These are phyloP conservation scores for Cicer judaicum DNA, from an alignment of 306 rosid species.

Conservation along the genomic window DNA sequence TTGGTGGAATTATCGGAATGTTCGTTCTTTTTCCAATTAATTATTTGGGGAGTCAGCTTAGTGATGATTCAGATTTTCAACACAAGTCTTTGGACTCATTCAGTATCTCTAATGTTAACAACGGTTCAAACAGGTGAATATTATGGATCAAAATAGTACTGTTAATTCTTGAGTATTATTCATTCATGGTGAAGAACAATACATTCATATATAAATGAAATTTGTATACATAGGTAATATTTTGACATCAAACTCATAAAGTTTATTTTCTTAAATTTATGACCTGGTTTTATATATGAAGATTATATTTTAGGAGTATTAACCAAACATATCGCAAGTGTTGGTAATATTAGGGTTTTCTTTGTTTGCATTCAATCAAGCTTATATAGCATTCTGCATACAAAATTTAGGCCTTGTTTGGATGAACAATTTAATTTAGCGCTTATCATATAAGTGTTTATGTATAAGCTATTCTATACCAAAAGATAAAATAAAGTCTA, in stretches of 20 bases:
- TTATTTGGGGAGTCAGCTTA: conserved; percentile 72
- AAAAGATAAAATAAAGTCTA: too few relatives aligned
- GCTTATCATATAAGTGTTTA: too few relatives aligned
- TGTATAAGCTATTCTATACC: too few relatives aligned
- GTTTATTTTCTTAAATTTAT: conserved; percentile 16
- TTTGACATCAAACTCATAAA: conserved; percentile 9
- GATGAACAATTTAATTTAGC: too few relatives aligned
- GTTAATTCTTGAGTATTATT: conserved; percentile 2
- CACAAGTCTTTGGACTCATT: conserved; percentile 78
- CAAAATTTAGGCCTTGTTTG: not conserved
- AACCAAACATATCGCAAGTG: not conserved
- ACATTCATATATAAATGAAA: conserved; percentile 3
- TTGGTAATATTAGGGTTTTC: not conserved
- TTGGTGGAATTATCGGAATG: conserved; percentile 73
- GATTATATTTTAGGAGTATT: not conserved
- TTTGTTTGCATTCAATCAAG: not conserved
- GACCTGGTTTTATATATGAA: conserved; percentile 19
- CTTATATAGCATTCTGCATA: not conserved
- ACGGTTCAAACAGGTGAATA: conserved; percentile 80
- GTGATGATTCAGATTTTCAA: conserved; percentile 59
- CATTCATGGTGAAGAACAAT: conserved; percentile 32
- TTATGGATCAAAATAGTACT: conserved; percentile 35
- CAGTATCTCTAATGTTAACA: conserved; percentile 76
- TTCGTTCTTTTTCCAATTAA: conserved; percentile 75
- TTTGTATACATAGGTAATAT: conserved; percentile 8